Conservation (phyloP, 371 early-diverging fungal species). For the Rhizopus arrhizus region DNA sequence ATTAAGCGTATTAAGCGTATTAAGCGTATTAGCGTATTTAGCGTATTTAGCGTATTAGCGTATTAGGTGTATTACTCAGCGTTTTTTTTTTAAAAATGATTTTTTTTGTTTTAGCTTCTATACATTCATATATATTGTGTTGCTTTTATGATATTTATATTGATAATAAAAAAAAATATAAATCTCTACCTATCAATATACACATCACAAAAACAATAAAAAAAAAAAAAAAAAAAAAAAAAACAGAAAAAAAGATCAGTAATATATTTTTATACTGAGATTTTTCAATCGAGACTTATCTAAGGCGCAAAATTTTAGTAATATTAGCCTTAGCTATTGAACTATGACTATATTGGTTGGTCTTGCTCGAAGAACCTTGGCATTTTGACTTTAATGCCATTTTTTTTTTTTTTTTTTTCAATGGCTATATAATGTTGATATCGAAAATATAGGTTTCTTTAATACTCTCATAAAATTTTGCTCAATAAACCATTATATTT, state of each 20-base stretch:
- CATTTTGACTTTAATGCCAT: conserved; percentile 20
- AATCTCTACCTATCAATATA: too few relatives aligned
- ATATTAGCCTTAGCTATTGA: conserved; percentile 16
- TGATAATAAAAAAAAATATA: conserved; percentile 8
- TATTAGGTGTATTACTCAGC: conserved; percentile 19
- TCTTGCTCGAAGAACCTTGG: conserved; percentile 22
- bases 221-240: too few relatives aligned
- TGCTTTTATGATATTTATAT: conserved; percentile 9
- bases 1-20: too few relatives aligned
- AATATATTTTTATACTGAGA: conserved; percentile 12
- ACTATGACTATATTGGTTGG: conserved; percentile 21
- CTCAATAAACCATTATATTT: conserved; percentile 20
- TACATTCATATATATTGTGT: conserved; percentile 10
- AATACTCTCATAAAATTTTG: conserved; percentile 20
- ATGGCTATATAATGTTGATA: conserved; percentile 25
- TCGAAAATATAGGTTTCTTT: conserved; percentile 23
- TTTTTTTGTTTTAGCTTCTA: conserved; percentile 5
- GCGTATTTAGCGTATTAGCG: too few relatives aligned
- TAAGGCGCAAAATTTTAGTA: conserved; percentile 10
- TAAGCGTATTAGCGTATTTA: too few relatives aligned
- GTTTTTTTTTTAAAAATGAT: conserved; percentile 20
- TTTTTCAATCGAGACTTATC: conserved; percentile 10
- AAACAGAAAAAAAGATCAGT: too few relatives aligned
- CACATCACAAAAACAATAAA: too few relatives aligned
- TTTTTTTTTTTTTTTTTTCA: conserved; percentile 18